A percentile compares a stretch with the other conserved stretches of the same genome.
Conservation (phyloP, 148 eudicot species). For the Rhododendron mucronatum region DNA sequence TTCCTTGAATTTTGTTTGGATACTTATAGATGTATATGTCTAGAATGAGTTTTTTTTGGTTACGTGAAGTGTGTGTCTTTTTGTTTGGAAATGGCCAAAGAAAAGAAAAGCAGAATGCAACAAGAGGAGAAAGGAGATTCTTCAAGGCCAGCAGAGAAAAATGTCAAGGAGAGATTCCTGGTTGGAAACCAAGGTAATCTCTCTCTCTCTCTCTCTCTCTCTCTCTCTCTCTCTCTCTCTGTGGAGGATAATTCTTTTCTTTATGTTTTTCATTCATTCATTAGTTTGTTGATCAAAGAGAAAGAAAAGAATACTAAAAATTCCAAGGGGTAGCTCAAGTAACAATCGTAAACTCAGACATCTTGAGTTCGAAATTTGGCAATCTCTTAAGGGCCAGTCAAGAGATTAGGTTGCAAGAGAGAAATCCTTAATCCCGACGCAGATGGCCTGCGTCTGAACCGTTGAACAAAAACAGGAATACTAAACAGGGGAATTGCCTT, state of each 20-base stretch:
- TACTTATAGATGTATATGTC: conserved; percentile 3
- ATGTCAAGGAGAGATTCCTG: conserved; percentile 34
- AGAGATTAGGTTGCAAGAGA: no score
- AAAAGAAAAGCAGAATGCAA: conserved; percentile 6
- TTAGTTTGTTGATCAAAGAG: not conserved
- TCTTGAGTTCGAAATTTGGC: no score
- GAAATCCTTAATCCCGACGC: no score
- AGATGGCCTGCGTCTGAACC: no score
- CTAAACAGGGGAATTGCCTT: no score
- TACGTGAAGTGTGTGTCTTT: conserved; percentile 11
- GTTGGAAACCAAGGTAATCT: not conserved
- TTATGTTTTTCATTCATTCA: not conserved
- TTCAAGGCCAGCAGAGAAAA: conserved; percentile 11
- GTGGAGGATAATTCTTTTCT: not conserved
- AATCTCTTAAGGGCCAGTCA: no score
- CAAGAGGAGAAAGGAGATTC: conserved; percentile 35
- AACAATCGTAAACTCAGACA: no score
- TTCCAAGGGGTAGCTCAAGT: no score
- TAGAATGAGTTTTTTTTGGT: not conserved
- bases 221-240: not conserved
- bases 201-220: not conserved
- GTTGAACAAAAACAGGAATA: no score
- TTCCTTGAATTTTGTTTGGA: not conserved
- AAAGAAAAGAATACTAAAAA: not conserved
- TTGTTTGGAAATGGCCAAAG: not conserved